These are phyloP conservation scores for Bondarzewia mesenterica DNA, from an alignment of 1,284 basidiomycete species.

Conservation along the genomic window DNA sequence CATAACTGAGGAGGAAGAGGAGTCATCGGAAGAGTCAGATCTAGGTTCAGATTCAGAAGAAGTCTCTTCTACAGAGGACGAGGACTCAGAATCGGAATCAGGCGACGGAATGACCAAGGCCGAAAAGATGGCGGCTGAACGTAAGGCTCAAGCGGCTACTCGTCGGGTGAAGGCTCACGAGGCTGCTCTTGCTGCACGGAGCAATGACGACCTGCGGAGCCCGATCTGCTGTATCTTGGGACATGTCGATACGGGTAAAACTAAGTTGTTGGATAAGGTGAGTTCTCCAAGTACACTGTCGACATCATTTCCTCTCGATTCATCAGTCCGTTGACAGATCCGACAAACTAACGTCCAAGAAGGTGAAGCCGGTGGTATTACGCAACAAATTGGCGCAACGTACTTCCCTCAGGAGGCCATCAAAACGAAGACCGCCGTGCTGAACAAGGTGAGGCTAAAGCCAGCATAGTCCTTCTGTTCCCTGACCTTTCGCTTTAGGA, in stretches of 20 bases:
- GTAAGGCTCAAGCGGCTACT: slow-evolving; percentile 80
- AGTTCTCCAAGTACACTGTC: slow-evolving; percentile 7
- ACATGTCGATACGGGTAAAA: slow-evolving; percentile 99
- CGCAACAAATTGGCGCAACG: slow-evolving; percentile 99
- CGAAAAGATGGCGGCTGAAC: slow-evolving; percentile 65
- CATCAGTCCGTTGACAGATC: slow-evolving; percentile 48
- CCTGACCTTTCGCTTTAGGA: slow-evolving; percentile 38
- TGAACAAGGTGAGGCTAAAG: slow-evolving; percentile 62
- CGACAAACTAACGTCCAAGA: slow-evolving; percentile 99
- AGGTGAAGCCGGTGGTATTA: slow-evolving; percentile 99
- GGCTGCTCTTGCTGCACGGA: slow-evolving; percentile 81
- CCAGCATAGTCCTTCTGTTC: slow-evolving; percentile 4
- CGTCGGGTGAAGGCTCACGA: slow-evolving; percentile 79
- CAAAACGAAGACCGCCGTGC: slow-evolving; percentile 83
- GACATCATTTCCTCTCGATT: neutral
- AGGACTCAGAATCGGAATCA: slow-evolving; percentile 36
- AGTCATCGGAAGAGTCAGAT: slow-evolving; percentile 8
- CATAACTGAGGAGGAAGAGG: slow-evolving; percentile 12
- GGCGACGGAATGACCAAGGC: slow-evolving; percentile 49
- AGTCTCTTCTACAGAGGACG: slow-evolving; percentile 33
- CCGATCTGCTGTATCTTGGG: slow-evolving; percentile 99
- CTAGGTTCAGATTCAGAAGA: slow-evolving; percentile 31
- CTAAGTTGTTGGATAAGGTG: slow-evolving; percentile 95
- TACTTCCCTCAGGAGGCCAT: slow-evolving; percentile 99
- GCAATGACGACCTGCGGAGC: slow-evolving; percentile 86